A percentile compares a stretch with the other conserved stretches of the same genome.
Conservation (phyloP, 169 alveolate genomes). For the Ichthyophthirius multifiliis region DNA sequence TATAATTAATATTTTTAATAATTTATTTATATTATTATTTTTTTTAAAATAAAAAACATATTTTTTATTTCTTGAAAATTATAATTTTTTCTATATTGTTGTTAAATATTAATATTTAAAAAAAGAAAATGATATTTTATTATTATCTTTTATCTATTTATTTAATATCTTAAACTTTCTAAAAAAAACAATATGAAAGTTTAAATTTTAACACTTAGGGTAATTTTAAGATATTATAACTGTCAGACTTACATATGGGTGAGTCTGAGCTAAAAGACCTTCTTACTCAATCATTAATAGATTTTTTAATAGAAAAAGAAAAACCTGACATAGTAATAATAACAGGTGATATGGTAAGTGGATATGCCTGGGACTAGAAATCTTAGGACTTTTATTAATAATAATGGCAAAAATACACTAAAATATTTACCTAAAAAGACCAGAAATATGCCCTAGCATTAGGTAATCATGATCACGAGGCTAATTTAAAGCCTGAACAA, state of each 20-base stretch:
- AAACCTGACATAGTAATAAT: slow-evolving; percentile 54
- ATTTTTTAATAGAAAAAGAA: slow-evolving; percentile 28
- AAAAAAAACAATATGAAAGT: too few species aligned
- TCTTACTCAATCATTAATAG: neutral
- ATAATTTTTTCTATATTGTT: too few species aligned
- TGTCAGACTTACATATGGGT: slow-evolving; percentile 51
- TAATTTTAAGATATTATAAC: slow-evolving; percentile 39
- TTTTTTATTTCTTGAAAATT: too few species aligned
- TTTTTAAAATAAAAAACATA: too few species aligned
- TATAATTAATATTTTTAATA: too few species aligned
- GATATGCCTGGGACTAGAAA: slow-evolving; percentile 61
- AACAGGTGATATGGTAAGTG: slow-evolving; percentile 65
- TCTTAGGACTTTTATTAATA: slow-evolving; percentile 39
- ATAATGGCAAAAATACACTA: slow-evolving; percentile 1
- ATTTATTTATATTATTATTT: too few species aligned
- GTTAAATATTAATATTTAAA: too few species aligned
- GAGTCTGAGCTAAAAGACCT: slow-evolving; percentile 27
- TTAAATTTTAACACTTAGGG: too few species aligned
- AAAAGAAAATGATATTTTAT: too few species aligned
- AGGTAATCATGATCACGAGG: slow-evolving; percentile 62
- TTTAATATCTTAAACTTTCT: too few species aligned
- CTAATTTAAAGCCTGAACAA: slow-evolving; percentile 46
- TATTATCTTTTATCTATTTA: too few species aligned
- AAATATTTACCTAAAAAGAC: slow-evolving; percentile 18
- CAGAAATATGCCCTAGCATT: slow-evolving; percentile 39